Evolutionary conservation across 2,329 filamentous ascomycete genomes (phyloP), one percentile per base, ranked within the genome.

Genomic region (Colletotrichum sidae): DNA sequence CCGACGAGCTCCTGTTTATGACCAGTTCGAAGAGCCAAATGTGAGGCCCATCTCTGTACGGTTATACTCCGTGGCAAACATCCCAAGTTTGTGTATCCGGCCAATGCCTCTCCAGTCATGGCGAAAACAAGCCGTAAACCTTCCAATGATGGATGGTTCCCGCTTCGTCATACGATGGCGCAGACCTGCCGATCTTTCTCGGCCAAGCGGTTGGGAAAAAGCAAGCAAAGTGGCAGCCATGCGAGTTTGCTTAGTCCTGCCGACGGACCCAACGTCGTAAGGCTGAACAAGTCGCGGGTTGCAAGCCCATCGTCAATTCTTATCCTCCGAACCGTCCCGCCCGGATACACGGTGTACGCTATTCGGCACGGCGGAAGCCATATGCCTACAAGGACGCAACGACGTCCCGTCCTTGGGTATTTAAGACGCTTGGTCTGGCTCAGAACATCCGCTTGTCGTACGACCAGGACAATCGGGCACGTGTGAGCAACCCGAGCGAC

Each of bases 141-240:
- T 38, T 49, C 62, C 39, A 55, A 65, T 65, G 39, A 55, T 12
- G 35, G 10, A 25, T 11, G 8, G 13, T 33, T 37, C 25, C 41
- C 52, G 45, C 45, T 56, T 61, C 39, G 46, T 65, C 62, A 61
- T 65, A 56, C 45, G 62, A 65, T 42, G 41, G 51, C 45, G 51
- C 57, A 55, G 35, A 38, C 46, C 38, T 39, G 61, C 47, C 46
- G 57, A 61, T 60, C 49, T 50, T 12, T 25, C 50, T 51, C 34
- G 34, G 35, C 17, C 41, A 61, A 56, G 57, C 57, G 34, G 8
- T 39, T 9, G 9, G 56, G 25, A 60, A 65, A 65, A 65, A 61
- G 57, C 57, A 65, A 61, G 45, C 41, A 61, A 61, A 34, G 39
- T 39, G 49, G 35, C 39, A 13, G 33, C 17, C 35, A 46, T 39